Evolutionary conservation across 495 filamentous ascomycete genomes (phyloP).

Genomic region (Eremomyces bilateralis): DNA sequence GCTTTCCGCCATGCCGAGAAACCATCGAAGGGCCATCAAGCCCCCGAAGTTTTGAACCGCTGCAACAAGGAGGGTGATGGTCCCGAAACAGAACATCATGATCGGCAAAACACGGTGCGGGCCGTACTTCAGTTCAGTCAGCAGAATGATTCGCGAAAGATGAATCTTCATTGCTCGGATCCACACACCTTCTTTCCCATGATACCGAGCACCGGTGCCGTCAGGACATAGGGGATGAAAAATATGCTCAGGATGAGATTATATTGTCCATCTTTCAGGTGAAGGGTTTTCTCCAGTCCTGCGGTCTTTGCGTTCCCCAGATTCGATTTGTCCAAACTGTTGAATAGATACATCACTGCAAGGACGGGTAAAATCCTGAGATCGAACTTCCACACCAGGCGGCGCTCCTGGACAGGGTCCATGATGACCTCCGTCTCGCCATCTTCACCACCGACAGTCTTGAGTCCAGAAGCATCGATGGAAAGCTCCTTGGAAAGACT

Average conservation of each 20-base stretch:
- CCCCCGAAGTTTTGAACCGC: conserved; percentile 8
- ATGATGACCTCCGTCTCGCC: background rate
- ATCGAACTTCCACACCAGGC: conserved; percentile 18
- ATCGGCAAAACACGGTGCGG: conserved; percentile 8
- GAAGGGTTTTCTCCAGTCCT: conserved; percentile 1
- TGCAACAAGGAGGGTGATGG: conserved; percentile 7
- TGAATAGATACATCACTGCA: conserved; percentile 23
- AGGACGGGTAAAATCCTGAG: conserved; percentile 18
- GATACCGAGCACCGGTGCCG: conserved; percentile 1
- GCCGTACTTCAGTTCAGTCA: too few species aligned
- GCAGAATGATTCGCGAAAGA: too few species aligned
- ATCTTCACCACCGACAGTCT: background rate
- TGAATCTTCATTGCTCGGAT: too few species aligned
- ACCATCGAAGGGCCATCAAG: conserved; percentile 30
- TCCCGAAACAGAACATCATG: conserved; percentile 11
- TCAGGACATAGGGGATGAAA: conserved; percentile 1
- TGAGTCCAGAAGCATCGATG: background rate
- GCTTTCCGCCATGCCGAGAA: conserved; percentile 49
- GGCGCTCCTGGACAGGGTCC: background rate
- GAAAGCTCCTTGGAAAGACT: too few species aligned
- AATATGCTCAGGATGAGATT: conserved; percentile 2
- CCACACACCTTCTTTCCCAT: conserved; percentile 12
- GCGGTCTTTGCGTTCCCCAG: conserved; percentile 3
- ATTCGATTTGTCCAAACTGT: conserved; percentile 15
- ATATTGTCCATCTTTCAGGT: background rate